These are phyloP conservation scores for Wickerhamomyces tratensis DNA, from an alignment of 805 yeast genomes.

Conservation along the genomic window DNA sequence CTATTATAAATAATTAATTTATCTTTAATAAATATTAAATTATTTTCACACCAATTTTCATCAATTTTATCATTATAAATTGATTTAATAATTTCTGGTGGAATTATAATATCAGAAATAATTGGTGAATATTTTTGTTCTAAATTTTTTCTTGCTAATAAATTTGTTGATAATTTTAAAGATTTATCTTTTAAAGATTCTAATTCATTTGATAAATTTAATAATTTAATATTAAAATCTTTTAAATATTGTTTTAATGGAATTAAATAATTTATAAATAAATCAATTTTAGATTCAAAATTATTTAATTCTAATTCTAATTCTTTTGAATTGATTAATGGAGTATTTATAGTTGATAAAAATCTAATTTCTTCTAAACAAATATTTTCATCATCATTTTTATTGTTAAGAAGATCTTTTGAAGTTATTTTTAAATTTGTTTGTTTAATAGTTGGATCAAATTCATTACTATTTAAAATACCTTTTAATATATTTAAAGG, in stretches of 20 bases:
- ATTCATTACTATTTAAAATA: constrained; percentile 1
- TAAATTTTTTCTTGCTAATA: constrained; percentile 36
- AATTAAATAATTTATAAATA: constrained; percentile 19
- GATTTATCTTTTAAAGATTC: constrained; percentile 49
- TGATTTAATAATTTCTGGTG: constrained; percentile 58
- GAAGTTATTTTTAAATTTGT: neutral
- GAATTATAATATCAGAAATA: constrained; percentile 65
- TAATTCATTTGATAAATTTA: constrained; percentile 49
- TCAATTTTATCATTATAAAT: constrained; percentile 49
- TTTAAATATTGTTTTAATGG: constrained; percentile 46
- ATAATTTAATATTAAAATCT: constrained; percentile 49
- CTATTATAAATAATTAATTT: constrained; percentile 44
- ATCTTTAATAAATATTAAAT: constrained; percentile 46
- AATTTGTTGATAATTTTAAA: constrained; percentile 33
- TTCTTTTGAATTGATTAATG: constrained; percentile 3
- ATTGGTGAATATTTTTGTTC: constrained; percentile 57
- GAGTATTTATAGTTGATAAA: neutral
- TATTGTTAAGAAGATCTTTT: neutral
- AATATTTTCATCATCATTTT: too few relatives aligned
- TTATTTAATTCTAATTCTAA: constrained; percentile 6
- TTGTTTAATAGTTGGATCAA: neutral
- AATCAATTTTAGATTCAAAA: constrained; percentile 7
- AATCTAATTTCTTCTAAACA: constrained; percentile 12
- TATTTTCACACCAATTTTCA: constrained; percentile 51
- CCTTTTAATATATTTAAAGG: constrained; percentile 1